A percentile compares a stretch with the other conserved stretches of the same genome.
phyloP scores from a whole-genome alignment of 2,329 filamentous ascomycete genomes.

The Ceratocystiopsis brevicomis region DNA sequence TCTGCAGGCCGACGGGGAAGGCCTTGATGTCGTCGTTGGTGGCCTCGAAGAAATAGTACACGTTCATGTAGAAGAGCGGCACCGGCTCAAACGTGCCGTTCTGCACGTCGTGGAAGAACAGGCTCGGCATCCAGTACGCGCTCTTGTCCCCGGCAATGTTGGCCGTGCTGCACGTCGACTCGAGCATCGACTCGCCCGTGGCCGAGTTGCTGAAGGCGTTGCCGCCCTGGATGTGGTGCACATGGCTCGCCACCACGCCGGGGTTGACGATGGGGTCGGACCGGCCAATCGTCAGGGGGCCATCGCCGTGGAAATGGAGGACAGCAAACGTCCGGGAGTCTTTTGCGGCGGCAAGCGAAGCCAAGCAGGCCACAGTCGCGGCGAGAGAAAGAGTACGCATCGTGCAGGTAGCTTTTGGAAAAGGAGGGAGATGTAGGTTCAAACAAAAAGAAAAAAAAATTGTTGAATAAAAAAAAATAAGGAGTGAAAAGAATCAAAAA shows the following conservation, averaged over 20 bases:
- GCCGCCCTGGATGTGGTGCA: slow-evolving; percentile 53
- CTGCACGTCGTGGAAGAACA: slow-evolving; percentile 48
- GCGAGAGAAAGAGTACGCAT: background rate
- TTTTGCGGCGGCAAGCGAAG: slow-evolving; percentile 22
- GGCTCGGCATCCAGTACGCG: slow-evolving; percentile 58
- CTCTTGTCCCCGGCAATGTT: slow-evolving; percentile 48
- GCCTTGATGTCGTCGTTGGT: slow-evolving; percentile 47
- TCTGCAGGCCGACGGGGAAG: slow-evolving; percentile 53
- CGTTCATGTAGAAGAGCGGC: slow-evolving; percentile 51
- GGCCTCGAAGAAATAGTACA: slow-evolving; percentile 56
- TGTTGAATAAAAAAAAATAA: background rate
- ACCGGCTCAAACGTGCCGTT: slow-evolving; percentile 47
- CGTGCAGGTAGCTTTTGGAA: background rate
- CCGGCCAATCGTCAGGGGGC: slow-evolving; percentile 39
- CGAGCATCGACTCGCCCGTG: slow-evolving; percentile 36
- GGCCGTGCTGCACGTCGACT: slow-evolving; percentile 53
- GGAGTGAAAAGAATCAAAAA: background rate
- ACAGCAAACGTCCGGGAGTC: slow-evolving; percentile 41
- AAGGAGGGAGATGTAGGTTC: background rate
- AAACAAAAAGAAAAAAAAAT: background rate
- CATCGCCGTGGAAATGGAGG: slow-evolving; percentile 49
- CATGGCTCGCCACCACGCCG: slow-evolving; percentile 38
- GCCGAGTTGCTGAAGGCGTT: slow-evolving; percentile 46
- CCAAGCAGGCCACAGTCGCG: background rate
- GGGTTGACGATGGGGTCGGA: slow-evolving; percentile 51